Evolutionary conservation across 768 basidiomycete species (phyloP).

Genomic region (Suillus subluteus): DNA sequence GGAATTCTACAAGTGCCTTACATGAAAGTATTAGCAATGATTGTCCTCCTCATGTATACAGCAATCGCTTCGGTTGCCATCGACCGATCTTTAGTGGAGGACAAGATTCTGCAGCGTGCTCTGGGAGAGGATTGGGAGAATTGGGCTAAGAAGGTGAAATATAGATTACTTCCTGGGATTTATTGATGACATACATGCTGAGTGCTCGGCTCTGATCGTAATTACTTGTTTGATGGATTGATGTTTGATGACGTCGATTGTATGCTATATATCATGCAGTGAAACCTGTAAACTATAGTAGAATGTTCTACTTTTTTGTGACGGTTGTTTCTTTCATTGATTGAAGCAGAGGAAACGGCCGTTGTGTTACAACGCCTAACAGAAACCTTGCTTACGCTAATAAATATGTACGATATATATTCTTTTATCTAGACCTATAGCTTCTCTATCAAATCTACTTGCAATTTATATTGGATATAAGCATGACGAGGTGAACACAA

Average conservation of each 20-base stretch:
- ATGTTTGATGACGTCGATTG: background rate
- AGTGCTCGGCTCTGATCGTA: background rate
- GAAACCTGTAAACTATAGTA: too few relatives aligned
- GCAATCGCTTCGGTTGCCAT: background rate
- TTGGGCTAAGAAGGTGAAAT: background rate
- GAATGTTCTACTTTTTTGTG: too few relatives aligned
- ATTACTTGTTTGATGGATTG: too few relatives aligned
- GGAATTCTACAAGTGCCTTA: background rate
- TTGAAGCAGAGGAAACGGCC: too few relatives aligned
- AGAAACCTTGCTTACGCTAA: background rate
- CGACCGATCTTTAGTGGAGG: background rate
- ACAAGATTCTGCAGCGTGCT: background rate
- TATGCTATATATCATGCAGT: too few relatives aligned
- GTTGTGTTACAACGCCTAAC: background rate
- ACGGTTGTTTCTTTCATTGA: too few relatives aligned
- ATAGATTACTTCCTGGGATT: background rate
- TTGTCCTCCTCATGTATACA: background rate
- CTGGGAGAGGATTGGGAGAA: background rate
- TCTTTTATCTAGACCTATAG: background rate
- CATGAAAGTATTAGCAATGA: background rate
- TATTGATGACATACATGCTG: background rate
- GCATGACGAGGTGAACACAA: too few relatives aligned
- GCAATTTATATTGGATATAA: background rate
- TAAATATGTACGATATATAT: background rate
- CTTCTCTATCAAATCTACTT: background rate